Evolutionary conservation across 352 stramenopile genomes (phyloP).

Genomic region (Globisporangium recalcitrans): DNA sequence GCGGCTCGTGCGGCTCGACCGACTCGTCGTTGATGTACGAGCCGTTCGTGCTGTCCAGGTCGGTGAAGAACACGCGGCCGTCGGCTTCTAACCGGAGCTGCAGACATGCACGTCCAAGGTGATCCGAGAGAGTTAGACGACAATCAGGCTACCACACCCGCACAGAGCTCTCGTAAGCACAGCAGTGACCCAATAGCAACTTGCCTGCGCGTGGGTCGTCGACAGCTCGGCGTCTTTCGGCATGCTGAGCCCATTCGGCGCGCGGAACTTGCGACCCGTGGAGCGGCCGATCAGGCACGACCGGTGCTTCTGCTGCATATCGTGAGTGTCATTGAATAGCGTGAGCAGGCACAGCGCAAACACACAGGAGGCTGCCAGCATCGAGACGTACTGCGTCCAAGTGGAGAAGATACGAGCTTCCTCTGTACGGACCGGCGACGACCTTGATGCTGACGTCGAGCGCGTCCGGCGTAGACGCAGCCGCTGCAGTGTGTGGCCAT

Average conservation of each 20-base stretch:
- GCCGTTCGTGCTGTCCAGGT: slow-evolving; percentile 82
- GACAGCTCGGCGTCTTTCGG: slow-evolving; percentile 78
- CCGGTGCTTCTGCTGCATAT: slow-evolving; percentile 35
- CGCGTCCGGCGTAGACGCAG: slow-evolving; percentile 26
- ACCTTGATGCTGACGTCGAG: slow-evolving; percentile 54
- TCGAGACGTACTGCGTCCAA: slow-evolving; percentile 39
- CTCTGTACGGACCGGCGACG: slow-evolving; percentile 51
- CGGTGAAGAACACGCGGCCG: slow-evolving; percentile 59
- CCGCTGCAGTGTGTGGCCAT: too few relatives aligned
- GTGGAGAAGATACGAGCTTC: slow-evolving; percentile 51
- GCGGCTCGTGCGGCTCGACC: slow-evolving; percentile 43
- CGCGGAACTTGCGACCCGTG: slow-evolving; percentile 73
- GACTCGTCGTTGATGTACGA: slow-evolving; percentile 55
- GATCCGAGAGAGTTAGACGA: too few relatives aligned
- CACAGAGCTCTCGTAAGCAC: too few relatives aligned
- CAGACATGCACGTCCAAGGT: too few relatives aligned
- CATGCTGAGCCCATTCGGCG: slow-evolving; percentile 64
- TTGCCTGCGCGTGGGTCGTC: slow-evolving; percentile 75
- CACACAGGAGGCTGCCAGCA: not conserved
- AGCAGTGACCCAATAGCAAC: not conserved
- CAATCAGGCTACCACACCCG: too few relatives aligned
- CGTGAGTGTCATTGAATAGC: not conserved
- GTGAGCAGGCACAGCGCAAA: too few relatives aligned
- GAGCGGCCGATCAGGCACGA: slow-evolving; percentile 73
- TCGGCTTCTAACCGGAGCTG: slow-evolving; percentile 65